phyloP scores from a whole-genome alignment of 139 green algal species.

The Chlorella sp. region DNA sequence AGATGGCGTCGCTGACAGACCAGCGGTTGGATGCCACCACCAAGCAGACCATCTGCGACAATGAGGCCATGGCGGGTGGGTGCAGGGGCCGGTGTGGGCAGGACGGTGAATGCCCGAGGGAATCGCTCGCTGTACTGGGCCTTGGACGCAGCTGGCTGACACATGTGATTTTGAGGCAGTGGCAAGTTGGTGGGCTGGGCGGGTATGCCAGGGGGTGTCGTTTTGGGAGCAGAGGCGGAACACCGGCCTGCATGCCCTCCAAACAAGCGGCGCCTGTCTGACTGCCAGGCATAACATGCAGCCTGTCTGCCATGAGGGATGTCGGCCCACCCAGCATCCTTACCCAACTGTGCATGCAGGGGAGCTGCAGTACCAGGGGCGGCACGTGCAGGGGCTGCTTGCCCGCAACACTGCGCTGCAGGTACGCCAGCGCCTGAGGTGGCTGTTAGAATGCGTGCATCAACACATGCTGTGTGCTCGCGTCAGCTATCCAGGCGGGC shows the following conservation, averaged over 20 bases:
- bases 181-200: too few relatives aligned
- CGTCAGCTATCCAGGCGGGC: background rate
- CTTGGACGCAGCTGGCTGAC: background rate
- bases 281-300: too few relatives aligned
- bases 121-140: too few relatives aligned
- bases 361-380: constrained; percentile 44
- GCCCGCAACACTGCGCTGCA: background rate
- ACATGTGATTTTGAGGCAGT: background rate
- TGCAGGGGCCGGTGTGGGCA: constrained; percentile 38
- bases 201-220: background rate
- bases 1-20: constrained; percentile 78
- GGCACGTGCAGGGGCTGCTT: constrained; percentile 27
- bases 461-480: background rate
- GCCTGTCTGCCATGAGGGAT: too few relatives aligned
- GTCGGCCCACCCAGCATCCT: too few relatives aligned
- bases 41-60: constrained; percentile 87
- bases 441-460: background rate
- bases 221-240: background rate
- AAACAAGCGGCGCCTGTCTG: too few relatives aligned
- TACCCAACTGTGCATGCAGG: background rate
- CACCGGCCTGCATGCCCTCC: too few relatives aligned
- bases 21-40: constrained; percentile 87
- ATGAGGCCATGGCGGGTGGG: constrained; percentile 84
- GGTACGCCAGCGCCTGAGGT: background rate
- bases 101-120: background rate